phyloP scores from a whole-genome alignment of 148 eudicot genomes.

The Limonium bicolor region DNA sequence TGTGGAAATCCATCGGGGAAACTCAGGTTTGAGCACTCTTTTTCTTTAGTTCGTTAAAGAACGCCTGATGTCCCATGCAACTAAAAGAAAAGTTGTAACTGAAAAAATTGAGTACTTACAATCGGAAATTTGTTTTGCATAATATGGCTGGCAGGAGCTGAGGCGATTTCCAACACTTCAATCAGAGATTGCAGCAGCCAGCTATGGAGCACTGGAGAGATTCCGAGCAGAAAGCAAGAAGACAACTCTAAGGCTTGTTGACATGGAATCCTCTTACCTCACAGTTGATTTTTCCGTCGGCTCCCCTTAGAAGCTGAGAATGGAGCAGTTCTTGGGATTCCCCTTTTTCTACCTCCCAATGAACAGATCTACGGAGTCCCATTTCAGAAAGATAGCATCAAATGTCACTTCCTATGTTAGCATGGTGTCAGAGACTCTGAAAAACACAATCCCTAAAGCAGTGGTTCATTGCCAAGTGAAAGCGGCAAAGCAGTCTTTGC shows the following conservation, averaged over 20 bases:
- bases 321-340: constrained; percentile 10
- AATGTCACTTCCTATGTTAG: constrained; percentile 66
- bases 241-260: constrained; percentile 49
- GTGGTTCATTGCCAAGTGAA: constrained; percentile 80
- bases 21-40: constrained; percentile 36
- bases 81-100: background rate
- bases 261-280: constrained; percentile 58
- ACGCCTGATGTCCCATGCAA: background rate
- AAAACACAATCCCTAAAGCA: constrained; percentile 70
- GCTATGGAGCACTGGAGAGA: constrained; percentile 42
- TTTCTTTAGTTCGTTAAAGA: background rate
- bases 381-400: constrained; percentile 55
- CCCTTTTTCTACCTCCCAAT: constrained; percentile 15
- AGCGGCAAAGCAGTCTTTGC: constrained; percentile 65
- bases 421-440: constrained; percentile 60
- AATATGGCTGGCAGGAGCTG: constrained; percentile 57
- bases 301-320: constrained; percentile 57
- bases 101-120: background rate
- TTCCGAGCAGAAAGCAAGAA: constrained; percentile 62
- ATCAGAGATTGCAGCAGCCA: constrained; percentile 45
- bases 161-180: constrained; percentile 60
- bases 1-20: constrained; percentile 60
- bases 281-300: constrained; percentile 63
- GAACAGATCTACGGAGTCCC: constrained; percentile 48
- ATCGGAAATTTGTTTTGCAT: too few species aligned